Evolutionary conservation across 805 yeast genomes (phyloP).

Genomic region (Candida takata): DNA sequence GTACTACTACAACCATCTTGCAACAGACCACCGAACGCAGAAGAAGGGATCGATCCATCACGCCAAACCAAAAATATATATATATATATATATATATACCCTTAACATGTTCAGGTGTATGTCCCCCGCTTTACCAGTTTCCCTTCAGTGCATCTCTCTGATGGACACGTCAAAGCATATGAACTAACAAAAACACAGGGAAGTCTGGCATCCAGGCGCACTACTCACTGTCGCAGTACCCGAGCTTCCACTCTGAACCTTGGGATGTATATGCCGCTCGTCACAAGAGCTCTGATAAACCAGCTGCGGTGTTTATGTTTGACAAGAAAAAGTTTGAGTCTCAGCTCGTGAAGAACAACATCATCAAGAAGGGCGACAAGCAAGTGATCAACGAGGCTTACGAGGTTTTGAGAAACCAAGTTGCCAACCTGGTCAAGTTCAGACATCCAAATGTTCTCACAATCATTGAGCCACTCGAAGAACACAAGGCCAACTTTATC

Average conservation of each 20-base stretch:
- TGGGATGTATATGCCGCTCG: slow-evolving; percentile 88
- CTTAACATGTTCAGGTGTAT: slow-evolving; percentile 16
- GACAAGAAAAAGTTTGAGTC: slow-evolving; percentile 72
- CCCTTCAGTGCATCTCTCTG: too few relatives aligned
- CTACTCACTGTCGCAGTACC: slow-evolving; percentile 63
- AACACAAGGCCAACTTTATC: slow-evolving; percentile 64
- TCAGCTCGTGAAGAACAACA: slow-evolving; percentile 42
- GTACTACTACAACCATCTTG: too few relatives aligned
- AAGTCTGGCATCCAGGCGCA: slow-evolving; percentile 55
- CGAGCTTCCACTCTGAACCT: slow-evolving; percentile 67
- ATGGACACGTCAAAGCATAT: too few relatives aligned
- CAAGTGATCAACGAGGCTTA: slow-evolving; percentile 52
- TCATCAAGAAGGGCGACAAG: slow-evolving; percentile 41
- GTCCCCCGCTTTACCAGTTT: too few relatives aligned
- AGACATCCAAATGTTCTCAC: slow-evolving; percentile 87
- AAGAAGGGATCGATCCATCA: too few relatives aligned
- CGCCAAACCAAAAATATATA: too few relatives aligned
- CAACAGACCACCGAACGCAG: too few relatives aligned
- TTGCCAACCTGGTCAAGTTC: slow-evolving; percentile 65
- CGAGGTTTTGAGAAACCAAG: slow-evolving; percentile 59
- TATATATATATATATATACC: too few relatives aligned
- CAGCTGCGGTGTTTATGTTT: slow-evolving; percentile 80
- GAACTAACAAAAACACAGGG: slow-evolving; percentile 11
- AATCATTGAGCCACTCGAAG: slow-evolving; percentile 84
- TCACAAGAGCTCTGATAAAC: slow-evolving; percentile 49